A percentile compares a stretch with the other conserved stretches of the same genome.
Conservation (phyloP, 139 green algal species). For the Medakamo hakoo region DNA sequence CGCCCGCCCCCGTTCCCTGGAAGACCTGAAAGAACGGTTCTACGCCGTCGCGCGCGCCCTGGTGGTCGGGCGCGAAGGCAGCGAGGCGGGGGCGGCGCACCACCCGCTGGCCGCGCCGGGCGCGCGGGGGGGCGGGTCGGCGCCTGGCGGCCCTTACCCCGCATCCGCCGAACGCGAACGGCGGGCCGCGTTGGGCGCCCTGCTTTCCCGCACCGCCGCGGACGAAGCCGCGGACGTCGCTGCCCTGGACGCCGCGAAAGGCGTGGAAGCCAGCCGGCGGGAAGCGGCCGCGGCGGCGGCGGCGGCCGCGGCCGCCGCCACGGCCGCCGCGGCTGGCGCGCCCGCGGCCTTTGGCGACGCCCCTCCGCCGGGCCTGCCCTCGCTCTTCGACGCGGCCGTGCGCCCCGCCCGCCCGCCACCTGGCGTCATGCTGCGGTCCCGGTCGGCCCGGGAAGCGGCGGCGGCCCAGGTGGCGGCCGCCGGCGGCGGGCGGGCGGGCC, state of each 20-base stretch:
- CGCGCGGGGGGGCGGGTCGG: too few species aligned
- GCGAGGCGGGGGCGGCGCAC: constrained; percentile 42
- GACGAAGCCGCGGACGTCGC: not conserved
- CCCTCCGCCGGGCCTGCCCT: not conserved
- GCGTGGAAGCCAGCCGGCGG: not conserved
- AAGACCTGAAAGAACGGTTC: constrained; percentile 83
- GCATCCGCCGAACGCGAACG: constrained; percentile 33
- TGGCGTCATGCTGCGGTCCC: too few species aligned
- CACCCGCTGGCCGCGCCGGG: constrained; percentile 49
- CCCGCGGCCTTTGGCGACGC: not conserved
- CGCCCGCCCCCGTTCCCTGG: constrained; percentile 32
- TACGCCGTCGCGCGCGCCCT: constrained; percentile 61
- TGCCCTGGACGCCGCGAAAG: not conserved
- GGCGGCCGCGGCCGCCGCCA: too few species aligned
- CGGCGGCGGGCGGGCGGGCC: too few species aligned
- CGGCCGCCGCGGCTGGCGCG: too few species aligned
- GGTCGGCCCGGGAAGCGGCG: not conserved
- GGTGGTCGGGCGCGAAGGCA: constrained; percentile 41
- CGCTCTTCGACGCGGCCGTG: not conserved
- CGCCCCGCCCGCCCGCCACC: too few species aligned
- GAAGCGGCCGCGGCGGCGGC: too few species aligned
- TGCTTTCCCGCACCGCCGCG: constrained; percentile 32
- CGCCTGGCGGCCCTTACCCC: constrained; percentile 65
- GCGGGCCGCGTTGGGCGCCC: constrained; percentile 41
- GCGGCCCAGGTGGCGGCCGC: not conserved